Conservation (phyloP, 768 basidiomycete species). For the Holtermannia corniformis region DNA sequence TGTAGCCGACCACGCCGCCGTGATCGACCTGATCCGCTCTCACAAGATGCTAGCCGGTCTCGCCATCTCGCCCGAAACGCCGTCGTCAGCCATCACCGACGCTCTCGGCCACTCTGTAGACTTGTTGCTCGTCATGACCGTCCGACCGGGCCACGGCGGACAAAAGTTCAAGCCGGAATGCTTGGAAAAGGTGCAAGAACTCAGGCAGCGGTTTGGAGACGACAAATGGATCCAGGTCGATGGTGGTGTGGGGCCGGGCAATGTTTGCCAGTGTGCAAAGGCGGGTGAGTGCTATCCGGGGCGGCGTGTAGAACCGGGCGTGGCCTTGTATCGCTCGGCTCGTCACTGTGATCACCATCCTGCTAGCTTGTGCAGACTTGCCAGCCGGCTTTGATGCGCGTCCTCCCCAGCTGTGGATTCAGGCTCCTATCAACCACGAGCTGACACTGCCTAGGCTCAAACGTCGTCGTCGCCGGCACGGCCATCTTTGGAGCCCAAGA, state of each 20-base stretch:
- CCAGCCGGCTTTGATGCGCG: not conserved
- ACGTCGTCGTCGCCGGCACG: conserved; percentile 96
- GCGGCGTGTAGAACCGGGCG: not conserved
- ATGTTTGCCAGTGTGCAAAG: conserved; percentile 73
- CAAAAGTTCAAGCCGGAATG: conserved; percentile 93
- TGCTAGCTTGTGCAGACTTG: no score
- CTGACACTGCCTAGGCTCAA: conserved; percentile 57
- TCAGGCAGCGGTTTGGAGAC: conserved; percentile 73
- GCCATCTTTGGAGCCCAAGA: conserved; percentile 78
- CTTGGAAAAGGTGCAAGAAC: conserved; percentile 82
- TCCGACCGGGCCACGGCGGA: conserved; percentile 88
- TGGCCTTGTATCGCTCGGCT: not conserved
- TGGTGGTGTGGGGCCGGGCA: conserved; percentile 90
- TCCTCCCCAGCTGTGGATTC: no score
- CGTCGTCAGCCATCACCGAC: conserved; percentile 76
- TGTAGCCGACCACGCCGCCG: conserved; percentile 43
- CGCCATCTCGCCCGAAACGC: conserved; percentile 93
- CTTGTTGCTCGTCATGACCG: conserved; percentile 98
- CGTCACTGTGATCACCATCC: not conserved
- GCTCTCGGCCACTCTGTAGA: conserved; percentile 73
- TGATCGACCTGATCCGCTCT: conserved; percentile 72
- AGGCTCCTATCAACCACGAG: not conserved
- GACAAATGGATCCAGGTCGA: conserved; percentile 96
- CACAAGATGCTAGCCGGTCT: conserved; percentile 87
- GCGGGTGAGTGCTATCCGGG: conserved; percentile 54